Conservation (phyloP, 768 basidiomycete genomes). For the Agrocybe pediades region DNA sequence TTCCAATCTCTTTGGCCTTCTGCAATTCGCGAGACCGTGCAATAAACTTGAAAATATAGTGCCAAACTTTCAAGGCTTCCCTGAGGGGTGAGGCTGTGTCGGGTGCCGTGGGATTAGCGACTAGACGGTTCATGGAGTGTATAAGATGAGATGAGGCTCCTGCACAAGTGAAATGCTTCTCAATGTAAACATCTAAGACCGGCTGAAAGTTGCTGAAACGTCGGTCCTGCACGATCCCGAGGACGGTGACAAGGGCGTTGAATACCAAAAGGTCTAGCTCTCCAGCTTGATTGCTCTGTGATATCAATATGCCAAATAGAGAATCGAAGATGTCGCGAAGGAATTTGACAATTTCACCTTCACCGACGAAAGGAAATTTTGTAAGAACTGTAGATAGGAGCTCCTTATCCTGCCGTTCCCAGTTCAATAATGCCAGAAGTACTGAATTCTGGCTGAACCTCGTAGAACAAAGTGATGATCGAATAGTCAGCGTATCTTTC, state of each 20-base stretch:
- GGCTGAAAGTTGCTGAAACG: slow-evolving; percentile 95
- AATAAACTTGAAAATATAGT: slow-evolving; percentile 95
- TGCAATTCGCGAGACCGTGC: slow-evolving; percentile 88
- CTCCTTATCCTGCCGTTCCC: slow-evolving; percentile 76
- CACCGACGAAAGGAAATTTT: slow-evolving; percentile 90
- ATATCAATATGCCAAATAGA: slow-evolving; percentile 86
- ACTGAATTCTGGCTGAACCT: slow-evolving; percentile 90
- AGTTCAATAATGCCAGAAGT: slow-evolving; percentile 75
- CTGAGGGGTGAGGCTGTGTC: slow-evolving; percentile 81
- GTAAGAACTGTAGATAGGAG: slow-evolving; percentile 70
- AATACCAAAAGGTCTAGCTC: slow-evolving; percentile 89
- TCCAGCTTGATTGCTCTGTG: slow-evolving; percentile 68
- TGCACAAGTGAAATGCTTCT: slow-evolving; percentile 82
- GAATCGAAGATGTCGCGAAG: slow-evolving; percentile 90
- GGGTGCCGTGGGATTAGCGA: slow-evolving; percentile 68
- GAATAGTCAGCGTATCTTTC: slow-evolving; percentile 77
- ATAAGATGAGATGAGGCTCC: slow-evolving; percentile 84
- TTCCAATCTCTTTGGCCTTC: slow-evolving; percentile 75
- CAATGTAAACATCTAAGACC: slow-evolving; percentile 92
- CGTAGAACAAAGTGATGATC: slow-evolving; percentile 91
- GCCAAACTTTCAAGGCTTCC: slow-evolving; percentile 94
- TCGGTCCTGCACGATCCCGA: slow-evolving; percentile 91
- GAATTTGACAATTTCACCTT: slow-evolving; percentile 94
- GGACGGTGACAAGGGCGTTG: slow-evolving; percentile 86
- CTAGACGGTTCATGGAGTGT: slow-evolving; percentile 81